Conservation (phyloP, 768 basidiomycete species). For the Tulasnella sp. region DNA sequence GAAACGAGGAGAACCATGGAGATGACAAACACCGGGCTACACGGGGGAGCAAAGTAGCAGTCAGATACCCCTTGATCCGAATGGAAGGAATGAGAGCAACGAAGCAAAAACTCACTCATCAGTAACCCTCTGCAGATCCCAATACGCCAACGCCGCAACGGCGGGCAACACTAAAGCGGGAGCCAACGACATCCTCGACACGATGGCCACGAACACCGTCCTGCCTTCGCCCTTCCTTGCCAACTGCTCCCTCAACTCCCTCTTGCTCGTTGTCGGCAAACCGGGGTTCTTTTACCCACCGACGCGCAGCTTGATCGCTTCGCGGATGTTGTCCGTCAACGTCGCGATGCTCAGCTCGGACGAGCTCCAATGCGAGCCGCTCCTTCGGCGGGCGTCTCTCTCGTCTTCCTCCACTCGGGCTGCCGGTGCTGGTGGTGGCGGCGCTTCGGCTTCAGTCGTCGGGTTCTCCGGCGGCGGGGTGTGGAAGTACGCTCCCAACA, state of each 20-base stretch:
- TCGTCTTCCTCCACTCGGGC: background rate
- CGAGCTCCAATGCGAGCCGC: constrained; percentile 29
- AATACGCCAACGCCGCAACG: constrained; percentile 58
- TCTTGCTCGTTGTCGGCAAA: constrained; percentile 28
- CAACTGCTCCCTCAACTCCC: constrained; percentile 41
- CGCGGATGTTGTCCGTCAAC: constrained; percentile 43
- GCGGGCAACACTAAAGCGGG: constrained; percentile 75
- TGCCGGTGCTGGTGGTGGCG: constrained; percentile 35
- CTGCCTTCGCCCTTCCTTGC: constrained; percentile 61
- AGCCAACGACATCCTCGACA: constrained; percentile 81
- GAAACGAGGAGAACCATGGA: constrained; percentile 77
- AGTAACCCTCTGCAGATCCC: constrained; percentile 58
- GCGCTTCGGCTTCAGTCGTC: constrained; percentile 28
- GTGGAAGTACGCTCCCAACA: constrained; percentile 88
- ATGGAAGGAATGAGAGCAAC: background rate
- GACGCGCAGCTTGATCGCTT: constrained; percentile 41
- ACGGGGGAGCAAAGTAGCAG: background rate
- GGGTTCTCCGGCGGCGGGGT: background rate
- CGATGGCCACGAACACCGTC: constrained; percentile 78
- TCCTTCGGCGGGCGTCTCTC: background rate
- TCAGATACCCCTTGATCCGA: background rate
- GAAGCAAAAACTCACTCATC: constrained; percentile 58
- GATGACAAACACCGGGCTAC: constrained; percentile 81
- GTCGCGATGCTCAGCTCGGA: constrained; percentile 24
- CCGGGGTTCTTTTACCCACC: constrained; percentile 4